Evolutionary conservation across 2,329 filamentous ascomycete species (phyloP).

Genomic region (Aspergillus nomiae): DNA sequence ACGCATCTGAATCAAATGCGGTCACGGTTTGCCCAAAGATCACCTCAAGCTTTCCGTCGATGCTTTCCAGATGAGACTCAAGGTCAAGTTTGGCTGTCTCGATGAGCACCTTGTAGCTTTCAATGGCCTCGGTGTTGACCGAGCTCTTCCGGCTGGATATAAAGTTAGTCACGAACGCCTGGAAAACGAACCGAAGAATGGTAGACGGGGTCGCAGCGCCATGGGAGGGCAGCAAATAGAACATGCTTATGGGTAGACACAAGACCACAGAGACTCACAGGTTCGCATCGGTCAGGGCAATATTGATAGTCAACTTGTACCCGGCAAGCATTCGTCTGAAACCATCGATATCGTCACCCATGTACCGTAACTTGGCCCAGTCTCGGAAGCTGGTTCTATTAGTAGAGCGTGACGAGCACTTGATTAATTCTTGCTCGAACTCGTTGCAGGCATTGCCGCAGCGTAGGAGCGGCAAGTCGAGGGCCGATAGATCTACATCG

Average conservation of each 20-base stretch:
- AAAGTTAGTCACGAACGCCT: neutral
- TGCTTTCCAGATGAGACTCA: neutral
- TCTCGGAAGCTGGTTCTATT: neutral
- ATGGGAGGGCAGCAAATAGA: too few relatives aligned
- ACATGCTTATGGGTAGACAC: too few relatives aligned
- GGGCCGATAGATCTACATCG: neutral
- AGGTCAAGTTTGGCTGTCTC: neutral
- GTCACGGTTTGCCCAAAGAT: neutral
- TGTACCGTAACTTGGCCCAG: neutral
- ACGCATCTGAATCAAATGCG: neutral
- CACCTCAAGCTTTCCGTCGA: neutral
- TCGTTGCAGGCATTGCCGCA: neutral
- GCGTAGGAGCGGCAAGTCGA: neutral
- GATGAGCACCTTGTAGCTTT: neutral
- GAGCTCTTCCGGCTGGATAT: neutral
- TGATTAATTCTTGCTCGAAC: neutral
- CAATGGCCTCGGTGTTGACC: neutral
- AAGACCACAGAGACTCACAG: neutral
- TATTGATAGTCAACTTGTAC: neutral
- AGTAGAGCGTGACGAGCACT: neutral
- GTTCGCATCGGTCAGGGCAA: neutral
- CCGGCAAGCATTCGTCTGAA: neutral
- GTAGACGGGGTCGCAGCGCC: too few relatives aligned
- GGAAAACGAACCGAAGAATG: too few relatives aligned
- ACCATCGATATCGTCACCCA: neutral